Percentiles rank a stretch among this genome's conserved stretches.
Evolutionary conservation across 2,329 filamentous ascomycete species (phyloP).

Genomic region (Colletotrichum zoysiae): DNA sequence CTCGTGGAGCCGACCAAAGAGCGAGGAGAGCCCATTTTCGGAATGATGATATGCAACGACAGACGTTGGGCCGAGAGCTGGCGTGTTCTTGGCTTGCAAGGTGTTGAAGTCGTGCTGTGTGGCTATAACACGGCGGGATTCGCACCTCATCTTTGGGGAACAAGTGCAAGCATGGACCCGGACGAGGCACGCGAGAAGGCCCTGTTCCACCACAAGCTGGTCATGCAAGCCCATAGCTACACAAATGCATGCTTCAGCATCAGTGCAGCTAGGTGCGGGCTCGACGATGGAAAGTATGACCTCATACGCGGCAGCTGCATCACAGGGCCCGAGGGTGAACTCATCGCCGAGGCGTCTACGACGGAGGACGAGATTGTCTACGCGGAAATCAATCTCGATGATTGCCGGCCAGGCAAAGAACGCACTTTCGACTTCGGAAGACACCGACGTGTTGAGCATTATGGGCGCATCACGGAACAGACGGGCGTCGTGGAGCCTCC

Average conservation of each 20-base stretch:
- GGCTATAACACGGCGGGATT: constrained; percentile 66
- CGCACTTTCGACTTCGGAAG: constrained; percentile 60
- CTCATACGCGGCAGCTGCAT: constrained; percentile 64
- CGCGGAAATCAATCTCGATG: constrained; percentile 61
- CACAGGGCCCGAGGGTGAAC: constrained; percentile 60
- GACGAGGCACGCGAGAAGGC: constrained; percentile 56
- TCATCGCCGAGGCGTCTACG: constrained; percentile 62
- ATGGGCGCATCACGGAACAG: constrained; percentile 54
- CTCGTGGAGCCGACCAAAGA: constrained; percentile 55
- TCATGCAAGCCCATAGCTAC: constrained; percentile 65
- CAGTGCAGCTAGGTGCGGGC: constrained; percentile 61
- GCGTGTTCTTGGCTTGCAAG: constrained; percentile 62
- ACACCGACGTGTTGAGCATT: constrained; percentile 58
- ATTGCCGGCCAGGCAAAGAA: constrained; percentile 62
- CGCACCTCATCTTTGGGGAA: constrained; percentile 57
- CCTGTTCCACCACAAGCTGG: constrained; percentile 64
- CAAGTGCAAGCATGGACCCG: constrained; percentile 50
- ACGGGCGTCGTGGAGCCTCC: constrained; percentile 50
- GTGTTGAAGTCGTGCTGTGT: constrained; percentile 49
- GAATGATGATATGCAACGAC: constrained; percentile 69
- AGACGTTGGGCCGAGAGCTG: constrained; percentile 66
- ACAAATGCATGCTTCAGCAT: constrained; percentile 66
- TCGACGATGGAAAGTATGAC: constrained; percentile 55
- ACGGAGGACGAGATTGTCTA: constrained; percentile 63
- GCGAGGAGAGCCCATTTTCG: constrained; percentile 64